A percentile compares a stretch with the other conserved stretches of the same genome.
These are phyloP conservation scores for Arabidopsis suecica DNA, from an alignment of 345 rosid species.

Conservation along the genomic window DNA sequence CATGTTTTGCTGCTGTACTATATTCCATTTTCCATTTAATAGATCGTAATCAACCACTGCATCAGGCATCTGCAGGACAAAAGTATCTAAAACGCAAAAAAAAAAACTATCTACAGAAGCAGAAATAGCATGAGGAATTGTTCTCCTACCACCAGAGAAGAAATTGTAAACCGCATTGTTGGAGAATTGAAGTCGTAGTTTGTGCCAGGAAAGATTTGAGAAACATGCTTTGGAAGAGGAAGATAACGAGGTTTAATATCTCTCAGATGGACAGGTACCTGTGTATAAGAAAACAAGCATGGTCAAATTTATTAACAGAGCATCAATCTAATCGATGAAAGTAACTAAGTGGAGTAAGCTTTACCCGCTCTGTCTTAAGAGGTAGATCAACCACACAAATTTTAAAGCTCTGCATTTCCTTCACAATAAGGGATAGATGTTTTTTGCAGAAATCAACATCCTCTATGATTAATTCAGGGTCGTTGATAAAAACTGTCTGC, in stretches of 20 bases:
- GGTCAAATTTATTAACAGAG: slow-evolving; percentile 26
- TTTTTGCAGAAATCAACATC: slow-evolving; percentile 92
- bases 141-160: slow-evolving; percentile 86
- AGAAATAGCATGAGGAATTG: slow-evolving; percentile 15
- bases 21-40: slow-evolving; percentile 82
- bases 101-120: background rate
- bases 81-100: background rate
- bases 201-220: slow-evolving; percentile 81
- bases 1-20: slow-evolving; percentile 92
- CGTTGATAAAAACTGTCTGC: slow-evolving; percentile 68
- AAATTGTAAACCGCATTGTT: slow-evolving; percentile 82
- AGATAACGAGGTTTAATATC: slow-evolving; percentile 72
- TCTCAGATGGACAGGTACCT: slow-evolving; percentile 62
- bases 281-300: slow-evolving; percentile 30
- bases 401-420: slow-evolving; percentile 59
- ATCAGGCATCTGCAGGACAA: slow-evolving; percentile 80
- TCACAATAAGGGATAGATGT: slow-evolving; percentile 64
- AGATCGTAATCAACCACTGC: slow-evolving; percentile 93
- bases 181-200: slow-evolving; percentile 83
- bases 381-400: slow-evolving; percentile 84
- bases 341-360: slow-evolving; percentile 17
- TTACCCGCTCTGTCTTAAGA: slow-evolving; percentile 63
- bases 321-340: slow-evolving; percentile 1
- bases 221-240: slow-evolving; percentile 80
- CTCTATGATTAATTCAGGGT: slow-evolving; percentile 62